Conservation (phyloP, 148 eudicot genomes). For the Camellia lanceoleosa region DNA sequence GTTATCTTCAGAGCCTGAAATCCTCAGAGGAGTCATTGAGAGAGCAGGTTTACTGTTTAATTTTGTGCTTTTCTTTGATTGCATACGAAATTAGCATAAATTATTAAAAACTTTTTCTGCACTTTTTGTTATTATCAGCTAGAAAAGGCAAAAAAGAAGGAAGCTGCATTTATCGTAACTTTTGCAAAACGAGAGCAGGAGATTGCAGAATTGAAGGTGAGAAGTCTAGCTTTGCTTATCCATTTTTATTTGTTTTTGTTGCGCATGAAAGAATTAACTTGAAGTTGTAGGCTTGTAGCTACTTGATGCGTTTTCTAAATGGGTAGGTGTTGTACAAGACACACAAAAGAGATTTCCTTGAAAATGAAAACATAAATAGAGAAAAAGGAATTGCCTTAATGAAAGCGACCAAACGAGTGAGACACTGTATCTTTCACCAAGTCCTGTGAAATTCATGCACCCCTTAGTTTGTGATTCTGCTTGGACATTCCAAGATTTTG, state of each 20-base stretch:
- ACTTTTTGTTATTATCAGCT: conserved; percentile 42
- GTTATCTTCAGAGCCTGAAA: conserved; percentile 66
- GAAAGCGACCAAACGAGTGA: background rate
- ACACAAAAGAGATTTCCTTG: background rate
- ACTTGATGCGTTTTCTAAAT: background rate
- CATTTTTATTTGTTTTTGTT: background rate
- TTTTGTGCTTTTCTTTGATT: conserved; percentile 4
- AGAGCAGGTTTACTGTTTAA: conserved; percentile 64
- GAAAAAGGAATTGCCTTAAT: background rate
- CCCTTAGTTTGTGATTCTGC: background rate
- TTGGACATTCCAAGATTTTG: background rate
- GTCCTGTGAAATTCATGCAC: background rate
- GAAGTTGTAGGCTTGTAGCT: background rate
- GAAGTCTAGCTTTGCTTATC: conserved; percentile 11
- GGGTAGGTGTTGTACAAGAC: background rate
- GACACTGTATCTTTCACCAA: background rate
- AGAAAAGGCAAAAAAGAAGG: conserved; percentile 95
- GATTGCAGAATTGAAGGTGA: conserved; percentile 92
- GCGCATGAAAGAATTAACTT: background rate
- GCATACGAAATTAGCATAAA: background rate
- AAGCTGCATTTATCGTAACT: conserved; percentile 95
- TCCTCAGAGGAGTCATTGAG: conserved; percentile 84
- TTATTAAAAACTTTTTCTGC: conserved; percentile 2
- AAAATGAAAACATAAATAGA: background rate
- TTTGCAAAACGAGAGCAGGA: conserved; percentile 98